Conservation (phyloP, 2,329 filamentous ascomycete species). For the Lachnellula hyalina region DNA sequence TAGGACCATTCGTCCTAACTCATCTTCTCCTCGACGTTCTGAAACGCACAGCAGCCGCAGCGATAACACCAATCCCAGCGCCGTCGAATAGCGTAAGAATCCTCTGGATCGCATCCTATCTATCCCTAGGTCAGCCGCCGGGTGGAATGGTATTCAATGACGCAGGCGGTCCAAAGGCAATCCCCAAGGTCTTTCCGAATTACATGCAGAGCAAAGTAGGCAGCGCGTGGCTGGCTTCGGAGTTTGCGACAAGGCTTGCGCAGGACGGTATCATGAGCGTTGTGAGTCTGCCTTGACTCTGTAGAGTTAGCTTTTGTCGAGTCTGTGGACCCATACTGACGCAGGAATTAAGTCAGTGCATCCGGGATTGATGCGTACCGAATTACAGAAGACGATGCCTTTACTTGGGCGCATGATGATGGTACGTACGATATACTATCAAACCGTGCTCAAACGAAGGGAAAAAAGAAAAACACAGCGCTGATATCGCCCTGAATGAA, state of each 20-base stretch:
- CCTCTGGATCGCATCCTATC: constrained; percentile 27
- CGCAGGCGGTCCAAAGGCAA: constrained; percentile 16
- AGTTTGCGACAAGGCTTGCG: constrained; percentile 29
- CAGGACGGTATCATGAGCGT: constrained; percentile 32
- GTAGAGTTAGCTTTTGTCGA: no score
- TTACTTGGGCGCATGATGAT: constrained; percentile 10
- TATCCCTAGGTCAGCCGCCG: constrained; percentile 1
- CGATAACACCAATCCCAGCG: constrained; percentile 1
- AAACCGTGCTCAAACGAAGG: neutral
- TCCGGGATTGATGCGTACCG: constrained; percentile 38
- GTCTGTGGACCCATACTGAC: neutral
- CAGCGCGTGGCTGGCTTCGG: constrained; percentile 27
- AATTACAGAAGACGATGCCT: constrained; percentile 30
- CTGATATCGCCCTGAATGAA: neutral
- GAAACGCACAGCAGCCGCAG: constrained; percentile 5
- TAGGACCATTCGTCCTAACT: constrained; percentile 22
- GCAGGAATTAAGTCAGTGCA: constrained; percentile 27
- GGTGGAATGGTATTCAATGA: constrained; percentile 23
- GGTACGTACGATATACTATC: constrained; percentile 8
- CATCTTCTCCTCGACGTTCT: constrained; percentile 19
- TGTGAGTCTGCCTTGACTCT: constrained; percentile 17
- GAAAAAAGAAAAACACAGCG: neutral
- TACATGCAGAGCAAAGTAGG: constrained; percentile 34
- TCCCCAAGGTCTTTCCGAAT: constrained; percentile 25
- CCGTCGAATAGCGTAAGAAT: constrained; percentile 27